Evolutionary conservation across 305 asterid genomes (phyloP).

Genomic region (Euphrasia arctica): DNA sequence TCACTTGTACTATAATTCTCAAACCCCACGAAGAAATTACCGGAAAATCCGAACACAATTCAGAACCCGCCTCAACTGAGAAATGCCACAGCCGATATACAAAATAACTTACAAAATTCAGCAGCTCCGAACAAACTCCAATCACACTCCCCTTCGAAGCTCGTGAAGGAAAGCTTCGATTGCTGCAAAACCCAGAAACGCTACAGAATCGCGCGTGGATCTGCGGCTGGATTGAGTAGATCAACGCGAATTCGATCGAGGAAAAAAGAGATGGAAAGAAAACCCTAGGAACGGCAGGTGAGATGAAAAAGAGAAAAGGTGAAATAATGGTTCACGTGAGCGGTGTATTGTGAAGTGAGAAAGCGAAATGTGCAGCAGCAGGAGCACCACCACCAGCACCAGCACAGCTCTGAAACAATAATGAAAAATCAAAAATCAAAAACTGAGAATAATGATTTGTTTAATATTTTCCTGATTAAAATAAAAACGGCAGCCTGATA

Average conservation of each 20-base stretch:
- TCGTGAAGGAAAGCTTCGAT: not conserved
- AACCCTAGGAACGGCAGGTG: conserved; percentile 27
- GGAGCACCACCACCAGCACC: conserved; percentile 39
- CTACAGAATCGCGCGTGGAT: conserved; percentile 27
- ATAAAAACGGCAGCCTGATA: not conserved
- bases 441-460: conserved; percentile 13
- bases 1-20: conserved; percentile 15
- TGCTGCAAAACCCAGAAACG: conserved; percentile 27
- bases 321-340: conserved; percentile 59
- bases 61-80: conserved; percentile 27
- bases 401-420: conserved; percentile 22
- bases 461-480: not conserved
- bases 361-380: conserved; percentile 62
- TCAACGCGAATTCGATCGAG: conserved; percentile 38
- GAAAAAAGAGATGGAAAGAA: conserved; percentile 16
- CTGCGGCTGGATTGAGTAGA: conserved; percentile 39
- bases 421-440: conserved; percentile 11
- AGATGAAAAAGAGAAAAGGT: conserved; percentile 22
- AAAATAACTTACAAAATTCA: conserved; percentile 25
- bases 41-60: conserved; percentile 25
- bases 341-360: conserved; percentile 65
- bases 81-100: conserved; percentile 17
- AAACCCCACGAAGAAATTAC: conserved; percentile 26
- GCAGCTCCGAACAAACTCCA: conserved; percentile 29
- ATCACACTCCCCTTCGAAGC: conserved; percentile 26